Base-by-base conservation (phyloP, 139 green algal genomes). In the Limnomonas spitsbergensis region DNA sequence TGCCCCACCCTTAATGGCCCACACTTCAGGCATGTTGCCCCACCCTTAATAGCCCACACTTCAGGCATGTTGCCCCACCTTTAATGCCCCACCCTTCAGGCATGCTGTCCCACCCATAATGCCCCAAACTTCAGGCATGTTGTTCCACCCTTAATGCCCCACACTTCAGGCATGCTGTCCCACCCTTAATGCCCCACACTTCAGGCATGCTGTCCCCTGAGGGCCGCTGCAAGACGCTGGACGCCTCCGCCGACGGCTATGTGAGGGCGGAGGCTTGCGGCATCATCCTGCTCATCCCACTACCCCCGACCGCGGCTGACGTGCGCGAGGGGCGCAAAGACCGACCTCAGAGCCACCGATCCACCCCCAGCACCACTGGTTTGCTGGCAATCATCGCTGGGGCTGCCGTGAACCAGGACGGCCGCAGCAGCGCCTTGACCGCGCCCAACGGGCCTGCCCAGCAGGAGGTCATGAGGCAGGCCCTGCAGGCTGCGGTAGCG, bases 401-500 rank as follows among this genome's bases (percentile, higher is more conserved):
- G 31, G 89, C 89, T 1, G 84, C 87, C 0, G 92, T 97, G 31
- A 96, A 96, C 83, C 94, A 98, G 86, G 94, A 98, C 79, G 94
- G 94, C 2, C 85, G 94, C 36, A 94, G 88, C 75, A 94, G 88
- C 84, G 88, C 77, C 71, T 84, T 98, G 29, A 98, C 92, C 0
- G 94, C 93, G 1, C 94, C 94, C 32, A 94, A 95, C 53, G 94
- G 94, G 0, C 92, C 91, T 34, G 86, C 89, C n/a, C 94, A 98
- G 89, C 92, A 96, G 81, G 78, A 38, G 36, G 92, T 95, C 3
- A 82, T 97, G 0, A 78, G 88, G 2, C 40, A 66, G 1, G 90
- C 91, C 1, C 77, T 95, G 34, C 9, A 9, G 14, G 53, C 54
- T 1, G 88, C 78, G 0, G 71, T 39, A 1, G 14, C 89, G 24